Percentiles rank a stretch among this genome's conserved stretches.
phyloP scores from a whole-genome alignment of 2,329 filamentous ascomycete genomes.

The Domatiomyces globalis region DNA sequence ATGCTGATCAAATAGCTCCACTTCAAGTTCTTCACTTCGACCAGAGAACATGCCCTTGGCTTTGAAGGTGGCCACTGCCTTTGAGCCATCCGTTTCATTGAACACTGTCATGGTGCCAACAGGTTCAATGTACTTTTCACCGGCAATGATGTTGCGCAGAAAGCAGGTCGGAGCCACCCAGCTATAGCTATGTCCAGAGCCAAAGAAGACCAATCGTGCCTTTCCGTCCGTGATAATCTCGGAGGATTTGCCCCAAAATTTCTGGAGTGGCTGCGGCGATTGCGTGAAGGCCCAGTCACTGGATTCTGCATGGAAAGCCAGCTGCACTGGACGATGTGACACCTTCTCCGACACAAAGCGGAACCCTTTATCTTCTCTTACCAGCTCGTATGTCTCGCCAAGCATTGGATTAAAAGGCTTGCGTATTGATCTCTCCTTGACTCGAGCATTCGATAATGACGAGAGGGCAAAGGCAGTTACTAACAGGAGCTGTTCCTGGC shows the following conservation, averaged over 20 bases:
- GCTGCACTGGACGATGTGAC: constrained; percentile 75
- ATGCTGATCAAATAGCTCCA: constrained; percentile 55
- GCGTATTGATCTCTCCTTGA: constrained; percentile 80
- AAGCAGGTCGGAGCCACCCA: constrained; percentile 85
- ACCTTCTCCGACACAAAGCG: constrained; percentile 93
- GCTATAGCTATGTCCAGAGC: constrained; percentile 66
- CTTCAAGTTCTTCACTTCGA: constrained; percentile 73
- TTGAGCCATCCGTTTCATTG: constrained; percentile 72
- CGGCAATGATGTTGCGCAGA: constrained; percentile 88
- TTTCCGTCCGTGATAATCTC: constrained; percentile 89
- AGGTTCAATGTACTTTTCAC: constrained; percentile 95
- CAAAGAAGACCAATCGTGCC: constrained; percentile 61
- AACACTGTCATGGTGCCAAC: constrained; percentile 75
- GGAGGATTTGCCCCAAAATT: constrained; percentile 96
- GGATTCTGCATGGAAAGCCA: constrained; percentile 86
- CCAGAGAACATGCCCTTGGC: constrained; percentile 95
- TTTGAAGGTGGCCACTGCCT: constrained; percentile 80
- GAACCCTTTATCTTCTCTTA: constrained; percentile 76
- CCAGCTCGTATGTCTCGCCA: constrained; percentile 86
- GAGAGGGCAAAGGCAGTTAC: constrained; percentile 86
- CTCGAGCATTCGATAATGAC: constrained; percentile 63
- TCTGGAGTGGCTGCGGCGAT: constrained; percentile 76
- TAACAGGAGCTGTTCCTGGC: constrained; percentile 62
- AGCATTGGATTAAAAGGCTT: constrained; percentile 97
- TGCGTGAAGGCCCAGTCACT: constrained; percentile 76